Conservation (phyloP, 306 rosid genomes). For the Psophocarpus tetragonolobus region DNA sequence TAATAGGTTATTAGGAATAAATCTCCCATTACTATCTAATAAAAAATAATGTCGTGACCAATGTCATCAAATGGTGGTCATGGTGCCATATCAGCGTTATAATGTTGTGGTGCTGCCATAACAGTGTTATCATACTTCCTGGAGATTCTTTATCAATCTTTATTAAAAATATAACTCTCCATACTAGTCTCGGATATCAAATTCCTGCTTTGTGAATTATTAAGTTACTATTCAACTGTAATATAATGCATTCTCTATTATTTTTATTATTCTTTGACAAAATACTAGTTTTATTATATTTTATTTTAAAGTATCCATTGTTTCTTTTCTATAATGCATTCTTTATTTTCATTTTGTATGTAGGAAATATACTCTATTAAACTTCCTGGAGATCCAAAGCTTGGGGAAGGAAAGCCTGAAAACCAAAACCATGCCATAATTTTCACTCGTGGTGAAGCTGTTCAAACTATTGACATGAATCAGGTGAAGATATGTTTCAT, state of each 20-base stretch:
- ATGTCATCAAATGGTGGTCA: no score
- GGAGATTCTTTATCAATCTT: not conserved
- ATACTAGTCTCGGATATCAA: not conserved
- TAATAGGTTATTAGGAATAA: no score
- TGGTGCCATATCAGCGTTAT: no score
- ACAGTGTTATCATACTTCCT: no score
- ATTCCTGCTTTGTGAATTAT: not conserved
- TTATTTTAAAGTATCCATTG: not conserved
- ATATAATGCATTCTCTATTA: no score
- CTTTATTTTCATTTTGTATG: constrained; percentile 28
- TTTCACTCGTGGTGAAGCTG: constrained; percentile 97
- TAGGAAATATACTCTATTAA: constrained; percentile 90
- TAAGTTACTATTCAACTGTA: not conserved
- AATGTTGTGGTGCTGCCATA: no score
- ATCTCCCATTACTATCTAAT: no score
- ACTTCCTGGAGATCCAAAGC: constrained; percentile 98
- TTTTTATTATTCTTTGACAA: no score
- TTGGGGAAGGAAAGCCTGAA: constrained; percentile 99
- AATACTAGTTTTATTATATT: not conserved
- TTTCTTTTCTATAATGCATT: not conserved
- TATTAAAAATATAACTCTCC: not conserved
- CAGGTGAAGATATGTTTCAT: constrained; percentile 56
- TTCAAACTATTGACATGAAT: constrained; percentile 99
- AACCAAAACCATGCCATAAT: constrained; percentile 97
- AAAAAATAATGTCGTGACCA: no score